Conservation (phyloP, 345 rosid genomes). For the Pugionium dolabratum region DNA sequence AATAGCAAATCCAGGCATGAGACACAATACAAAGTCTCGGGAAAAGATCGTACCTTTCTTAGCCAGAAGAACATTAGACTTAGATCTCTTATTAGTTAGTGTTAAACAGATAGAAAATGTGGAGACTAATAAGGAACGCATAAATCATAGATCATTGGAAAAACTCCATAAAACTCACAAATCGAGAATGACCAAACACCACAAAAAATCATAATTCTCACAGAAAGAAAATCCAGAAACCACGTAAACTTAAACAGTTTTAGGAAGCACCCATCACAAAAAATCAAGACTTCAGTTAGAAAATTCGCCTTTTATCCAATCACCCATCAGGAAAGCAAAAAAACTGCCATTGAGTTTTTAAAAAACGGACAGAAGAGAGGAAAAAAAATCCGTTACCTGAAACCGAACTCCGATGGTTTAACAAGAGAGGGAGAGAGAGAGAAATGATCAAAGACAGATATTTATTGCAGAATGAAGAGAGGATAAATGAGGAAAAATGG, state of each 20-base stretch:
- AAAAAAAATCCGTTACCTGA: conserved; percentile 31
- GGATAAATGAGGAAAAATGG: conserved; percentile 27
- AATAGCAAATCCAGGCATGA: conserved; percentile 23
- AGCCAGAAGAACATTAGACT: not conserved
- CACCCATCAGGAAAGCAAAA: too few relatives aligned
- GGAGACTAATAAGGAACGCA: conserved; percentile 5
- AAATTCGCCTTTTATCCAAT: too few relatives aligned
- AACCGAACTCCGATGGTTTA: conserved; percentile 17
- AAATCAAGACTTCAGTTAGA: conserved; percentile 5
- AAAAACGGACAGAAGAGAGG: not conserved
- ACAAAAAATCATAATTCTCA: too few relatives aligned
- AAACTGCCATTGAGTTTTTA: conserved; percentile 35
- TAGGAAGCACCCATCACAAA: conserved; percentile 26
- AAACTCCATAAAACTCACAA: conserved; percentile 4
- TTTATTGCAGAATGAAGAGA: not conserved
- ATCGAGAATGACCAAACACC: not conserved
- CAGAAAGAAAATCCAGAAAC: not conserved
- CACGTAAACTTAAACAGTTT: not conserved
- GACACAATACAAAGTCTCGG: not conserved
- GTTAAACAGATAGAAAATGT: not conserved
- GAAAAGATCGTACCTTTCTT: conserved; percentile 4
- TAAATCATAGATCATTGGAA: not conserved
- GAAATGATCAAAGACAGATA: conserved; percentile 16
- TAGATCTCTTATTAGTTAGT: conserved; percentile 13
- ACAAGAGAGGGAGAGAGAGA: not conserved